A percentile compares a stretch with the other conserved stretches of the same genome.
These are phyloP conservation scores for Trametes hirsuta DNA, from an alignment of 1,284 basidiomycete genomes.

Conservation along the genomic window DNA sequence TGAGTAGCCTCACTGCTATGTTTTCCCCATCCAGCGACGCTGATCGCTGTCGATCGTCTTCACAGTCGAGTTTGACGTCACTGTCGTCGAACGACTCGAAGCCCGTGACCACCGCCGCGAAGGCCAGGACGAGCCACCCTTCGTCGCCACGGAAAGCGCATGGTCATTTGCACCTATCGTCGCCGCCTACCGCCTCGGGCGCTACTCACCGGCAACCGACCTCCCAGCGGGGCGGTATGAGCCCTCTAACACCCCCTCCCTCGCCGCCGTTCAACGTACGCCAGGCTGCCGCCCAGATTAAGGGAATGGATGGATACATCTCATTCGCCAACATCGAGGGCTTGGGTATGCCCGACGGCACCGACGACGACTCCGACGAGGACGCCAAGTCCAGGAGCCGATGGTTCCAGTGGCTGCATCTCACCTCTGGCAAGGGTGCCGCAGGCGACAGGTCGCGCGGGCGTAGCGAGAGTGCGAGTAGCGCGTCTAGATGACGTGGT, in stretches of 20 bases:
- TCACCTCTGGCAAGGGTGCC: constrained; percentile 18
- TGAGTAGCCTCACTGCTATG: constrained; percentile 20
- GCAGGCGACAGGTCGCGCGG: constrained; percentile 17
- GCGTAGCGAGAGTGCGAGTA: constrained; percentile 25
- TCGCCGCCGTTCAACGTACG: constrained; percentile 60
- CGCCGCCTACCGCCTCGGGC: constrained; percentile 21
- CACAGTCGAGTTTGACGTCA: constrained; percentile 30
- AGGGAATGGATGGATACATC: constrained; percentile 65
- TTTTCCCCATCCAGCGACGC: constrained; percentile 11
- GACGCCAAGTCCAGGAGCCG: constrained; percentile 25
- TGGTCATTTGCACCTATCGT: constrained; percentile 17
- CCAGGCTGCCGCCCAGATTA: constrained; percentile 58
- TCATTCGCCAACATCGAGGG: constrained; percentile 70
- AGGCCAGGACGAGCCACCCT: constrained; percentile 15
- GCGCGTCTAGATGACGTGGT: constrained; percentile 24
- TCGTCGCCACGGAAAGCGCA: constrained; percentile 20
- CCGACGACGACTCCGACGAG: constrained; percentile 36
- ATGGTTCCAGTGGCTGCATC: constrained; percentile 31
- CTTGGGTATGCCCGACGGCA: constrained; percentile 61
- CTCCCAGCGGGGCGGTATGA: constrained; percentile 17
- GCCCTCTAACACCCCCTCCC: constrained; percentile 35
- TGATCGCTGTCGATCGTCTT: constrained; percentile 16
- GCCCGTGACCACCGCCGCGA: constrained; percentile 4
- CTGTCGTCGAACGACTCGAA: constrained; percentile 26
- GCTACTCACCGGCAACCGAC: constrained; percentile 22